These are phyloP conservation scores for Kentomonas sorsogonicus DNA, from an alignment of 208 protist species.

Conservation along the genomic window DNA sequence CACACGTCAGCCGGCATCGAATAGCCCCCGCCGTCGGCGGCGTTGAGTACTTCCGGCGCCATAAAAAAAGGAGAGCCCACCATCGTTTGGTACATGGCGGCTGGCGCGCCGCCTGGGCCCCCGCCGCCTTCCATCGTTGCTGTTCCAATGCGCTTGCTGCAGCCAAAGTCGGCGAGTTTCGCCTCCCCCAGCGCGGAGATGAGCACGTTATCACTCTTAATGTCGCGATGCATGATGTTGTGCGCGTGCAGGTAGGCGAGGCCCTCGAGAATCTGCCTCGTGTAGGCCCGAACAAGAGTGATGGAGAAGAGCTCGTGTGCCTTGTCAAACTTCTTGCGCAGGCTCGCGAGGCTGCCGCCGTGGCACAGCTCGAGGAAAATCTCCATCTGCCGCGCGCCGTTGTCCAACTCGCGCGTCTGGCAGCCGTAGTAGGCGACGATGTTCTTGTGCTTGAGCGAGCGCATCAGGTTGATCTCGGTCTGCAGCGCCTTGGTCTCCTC, in stretches of 20 bases:
- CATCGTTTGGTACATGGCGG: conserved; percentile 65
- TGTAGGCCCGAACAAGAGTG: conserved; percentile 74
- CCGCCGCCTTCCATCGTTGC: conserved; percentile 12
- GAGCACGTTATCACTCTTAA: conserved; percentile 91
- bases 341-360: conserved; percentile 55
- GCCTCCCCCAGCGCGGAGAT: conserved; percentile 81
- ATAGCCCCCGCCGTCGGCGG: conserved; percentile 40
- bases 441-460: conserved; percentile 72
- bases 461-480: conserved; percentile 85
- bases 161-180: conserved; percentile 94
- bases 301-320: conserved; percentile 66
- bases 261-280: conserved; percentile 84
- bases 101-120: conserved; percentile 12
- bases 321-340: conserved; percentile 67
- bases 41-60: conserved; percentile 79
- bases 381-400: conserved; percentile 63
- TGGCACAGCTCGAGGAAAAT: conserved; percentile 90
- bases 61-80: conserved; percentile 86
- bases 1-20: conserved; percentile 75
- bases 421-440: conserved; percentile 90
- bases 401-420: conserved; percentile 46
- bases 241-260: conserved; percentile 79
- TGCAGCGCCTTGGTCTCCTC: conserved; percentile 55
- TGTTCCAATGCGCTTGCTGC: conserved; percentile 81
- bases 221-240: conserved; percentile 82